phyloP scores from a whole-genome alignment of 108 stramenopile genomes.

The Cyclotella sp. region DNA sequence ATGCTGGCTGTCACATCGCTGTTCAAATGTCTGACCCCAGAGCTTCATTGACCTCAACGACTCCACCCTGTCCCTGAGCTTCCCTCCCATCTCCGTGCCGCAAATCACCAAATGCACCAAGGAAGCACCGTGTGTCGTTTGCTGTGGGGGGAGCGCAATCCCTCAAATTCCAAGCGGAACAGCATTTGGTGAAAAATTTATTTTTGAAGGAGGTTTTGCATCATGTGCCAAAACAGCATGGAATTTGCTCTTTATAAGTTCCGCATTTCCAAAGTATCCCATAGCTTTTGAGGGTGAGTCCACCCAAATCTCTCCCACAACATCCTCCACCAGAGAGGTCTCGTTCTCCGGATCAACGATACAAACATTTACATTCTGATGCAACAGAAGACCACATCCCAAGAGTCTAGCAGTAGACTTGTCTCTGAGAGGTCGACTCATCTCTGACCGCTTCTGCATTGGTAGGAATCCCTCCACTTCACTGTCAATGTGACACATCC shows the following conservation, averaged over 20 bases:
- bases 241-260: slow-evolving; percentile 74
- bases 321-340: slow-evolving; percentile 50
- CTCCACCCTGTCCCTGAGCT: too few relatives aligned
- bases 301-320: slow-evolving; percentile 97
- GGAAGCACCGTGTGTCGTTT: too few relatives aligned
- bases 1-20: too few relatives aligned
- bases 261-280: slow-evolving; percentile 77
- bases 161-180: too few relatives aligned
- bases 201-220: slow-evolving; percentile 5
- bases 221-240: slow-evolving; percentile 61
- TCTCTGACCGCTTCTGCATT: slow-evolving; percentile 8
- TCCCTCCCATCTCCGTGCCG: too few relatives aligned
- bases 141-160: too few relatives aligned
- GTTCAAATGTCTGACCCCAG: too few relatives aligned
- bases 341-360: slow-evolving; percentile 78
- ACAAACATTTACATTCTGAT: slow-evolving; percentile 75
- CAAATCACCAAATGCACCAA: too few relatives aligned
- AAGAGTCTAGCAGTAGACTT: slow-evolving; percentile 57
- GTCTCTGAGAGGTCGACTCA: too few relatives aligned
- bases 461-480: slow-evolving; percentile 48
- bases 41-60: too few relatives aligned
- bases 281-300: slow-evolving; percentile 84
- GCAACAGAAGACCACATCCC: slow-evolving; percentile 84
- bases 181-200: not conserved
- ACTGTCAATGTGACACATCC: slow-evolving; percentile 79